A percentile compares a stretch with the other conserved stretches of the same genome.
These are phyloP conservation scores for Limonium bicolor DNA, from an alignment of 148 eudicot genomes.

Conservation along the genomic window DNA sequence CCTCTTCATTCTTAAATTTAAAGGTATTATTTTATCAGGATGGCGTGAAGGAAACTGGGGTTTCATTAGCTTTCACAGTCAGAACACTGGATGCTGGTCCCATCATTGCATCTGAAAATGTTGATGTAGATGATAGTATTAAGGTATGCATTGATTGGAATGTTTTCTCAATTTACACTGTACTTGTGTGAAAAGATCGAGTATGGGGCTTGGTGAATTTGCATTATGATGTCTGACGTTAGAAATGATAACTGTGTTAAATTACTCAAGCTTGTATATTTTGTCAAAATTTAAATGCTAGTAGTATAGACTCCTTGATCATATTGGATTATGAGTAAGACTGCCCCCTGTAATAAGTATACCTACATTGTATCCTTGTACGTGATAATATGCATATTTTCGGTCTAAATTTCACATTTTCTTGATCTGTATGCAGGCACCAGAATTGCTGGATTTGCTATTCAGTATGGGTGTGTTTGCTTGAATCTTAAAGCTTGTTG, in stretches of 20 bases:
- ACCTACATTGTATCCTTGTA: too few species aligned
- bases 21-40: constrained; percentile 33
- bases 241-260: too few species aligned
- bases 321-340: too few species aligned
- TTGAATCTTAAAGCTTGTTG: background rate
- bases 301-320: too few species aligned
- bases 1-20: background rate
- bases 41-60: constrained; percentile 91
- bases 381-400: too few species aligned
- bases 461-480: constrained; percentile 48
- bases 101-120: constrained; percentile 51
- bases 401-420: constrained; percentile 7
- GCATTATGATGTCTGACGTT: too few species aligned
- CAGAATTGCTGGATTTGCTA: constrained; percentile 56
- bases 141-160: constrained; percentile 33
- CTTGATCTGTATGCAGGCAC: constrained; percentile 58
- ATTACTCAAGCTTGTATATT: too few species aligned
- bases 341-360: too few species aligned
- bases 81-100: constrained; percentile 93
- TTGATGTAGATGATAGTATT: constrained; percentile 51
- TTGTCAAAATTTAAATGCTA: too few species aligned
- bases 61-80: constrained; percentile 82
- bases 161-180: too few species aligned
- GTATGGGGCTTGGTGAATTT: too few species aligned
- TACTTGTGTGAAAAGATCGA: too few species aligned